Evolutionary conservation across 202 grass and related monocot genomes (phyloP).

Genomic region (Schoenoplectus tabernaemontani): DNA sequence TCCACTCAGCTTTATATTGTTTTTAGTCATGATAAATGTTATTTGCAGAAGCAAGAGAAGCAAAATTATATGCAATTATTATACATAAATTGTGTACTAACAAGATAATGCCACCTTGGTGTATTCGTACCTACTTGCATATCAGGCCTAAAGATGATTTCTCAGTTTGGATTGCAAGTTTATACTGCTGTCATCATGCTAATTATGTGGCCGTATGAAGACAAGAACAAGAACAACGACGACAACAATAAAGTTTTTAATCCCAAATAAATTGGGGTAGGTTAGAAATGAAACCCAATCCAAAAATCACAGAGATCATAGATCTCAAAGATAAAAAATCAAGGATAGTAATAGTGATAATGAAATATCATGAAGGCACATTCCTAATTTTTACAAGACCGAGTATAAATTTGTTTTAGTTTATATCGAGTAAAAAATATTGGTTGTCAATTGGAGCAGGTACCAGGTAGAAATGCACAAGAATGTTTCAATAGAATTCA

Average conservation of each 20-base stretch:
- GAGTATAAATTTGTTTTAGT: background rate
- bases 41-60: background rate
- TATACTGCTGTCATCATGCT: background rate
- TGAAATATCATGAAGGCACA: background rate
- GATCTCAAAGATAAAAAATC: too few relatives aligned
- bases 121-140: background rate
- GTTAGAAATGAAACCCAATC: too few relatives aligned
- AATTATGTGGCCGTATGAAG: too few relatives aligned
- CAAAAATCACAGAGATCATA: too few relatives aligned
- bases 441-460: constrained; percentile 35
- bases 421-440: background rate
- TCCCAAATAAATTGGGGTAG: too few relatives aligned
- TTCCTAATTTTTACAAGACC: background rate
- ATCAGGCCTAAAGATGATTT: background rate
- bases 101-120: too few relatives aligned
- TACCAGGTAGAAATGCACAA: constrained; percentile 63
- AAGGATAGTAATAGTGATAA: too few relatives aligned
- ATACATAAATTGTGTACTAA: too few relatives aligned
- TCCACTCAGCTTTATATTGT: constrained; percentile 10
- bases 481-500: constrained; percentile 77
- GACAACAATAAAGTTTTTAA: too few relatives aligned
- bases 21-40: constrained; percentile 1
- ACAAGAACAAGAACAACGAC: too few relatives aligned
- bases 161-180: background rate
- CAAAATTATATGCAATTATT: too few relatives aligned